Conservation (phyloP, 768 basidiomycete species). For the Porphyrellus cyaneotinctus region DNA sequence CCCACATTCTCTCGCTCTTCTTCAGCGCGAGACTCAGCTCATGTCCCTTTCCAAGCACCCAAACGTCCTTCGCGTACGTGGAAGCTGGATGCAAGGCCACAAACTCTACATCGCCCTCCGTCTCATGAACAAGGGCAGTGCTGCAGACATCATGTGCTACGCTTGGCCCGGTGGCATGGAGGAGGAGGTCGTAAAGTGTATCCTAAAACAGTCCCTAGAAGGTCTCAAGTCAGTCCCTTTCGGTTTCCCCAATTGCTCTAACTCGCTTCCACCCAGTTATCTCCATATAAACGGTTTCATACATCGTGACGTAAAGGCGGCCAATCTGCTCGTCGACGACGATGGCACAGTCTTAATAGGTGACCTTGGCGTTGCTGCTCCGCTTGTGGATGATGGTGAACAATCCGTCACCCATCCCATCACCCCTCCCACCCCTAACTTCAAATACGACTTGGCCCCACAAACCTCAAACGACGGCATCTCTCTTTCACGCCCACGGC, state of each 20-base stretch:
- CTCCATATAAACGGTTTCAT: constrained; percentile 88
- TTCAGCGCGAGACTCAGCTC: constrained; percentile 82
- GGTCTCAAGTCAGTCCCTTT: constrained; percentile 71
- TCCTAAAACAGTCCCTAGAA: constrained; percentile 79
- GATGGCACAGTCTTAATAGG: constrained; percentile 88
- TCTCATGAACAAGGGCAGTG: constrained; percentile 86
- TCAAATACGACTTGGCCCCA: constrained; percentile 34
- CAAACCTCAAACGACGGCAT: background rate
- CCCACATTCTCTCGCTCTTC: constrained; percentile 61
- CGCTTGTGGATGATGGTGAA: constrained; percentile 64
- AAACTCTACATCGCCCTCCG: constrained; percentile 83
- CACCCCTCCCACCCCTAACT: constrained; percentile 25
- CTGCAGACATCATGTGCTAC: constrained; percentile 80
- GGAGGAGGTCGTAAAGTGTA: constrained; percentile 83
- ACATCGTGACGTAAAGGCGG: constrained; percentile 93
- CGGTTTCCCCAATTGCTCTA: background rate
- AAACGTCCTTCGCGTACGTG: constrained; percentile 89
- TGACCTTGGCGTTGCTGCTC: constrained; percentile 89
- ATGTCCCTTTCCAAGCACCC: constrained; percentile 93
- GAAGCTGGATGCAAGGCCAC: constrained; percentile 82
- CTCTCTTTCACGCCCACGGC: constrained; percentile 35
- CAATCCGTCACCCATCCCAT: constrained; percentile 30
- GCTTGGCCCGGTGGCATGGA: constrained; percentile 87
- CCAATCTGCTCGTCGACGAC: constrained; percentile 88
- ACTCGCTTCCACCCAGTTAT: constrained; percentile 45